These are phyloP conservation scores for Clonostachys sp. DNA, from an alignment of 2,329 filamentous ascomycete species.

Conservation along the genomic window DNA sequence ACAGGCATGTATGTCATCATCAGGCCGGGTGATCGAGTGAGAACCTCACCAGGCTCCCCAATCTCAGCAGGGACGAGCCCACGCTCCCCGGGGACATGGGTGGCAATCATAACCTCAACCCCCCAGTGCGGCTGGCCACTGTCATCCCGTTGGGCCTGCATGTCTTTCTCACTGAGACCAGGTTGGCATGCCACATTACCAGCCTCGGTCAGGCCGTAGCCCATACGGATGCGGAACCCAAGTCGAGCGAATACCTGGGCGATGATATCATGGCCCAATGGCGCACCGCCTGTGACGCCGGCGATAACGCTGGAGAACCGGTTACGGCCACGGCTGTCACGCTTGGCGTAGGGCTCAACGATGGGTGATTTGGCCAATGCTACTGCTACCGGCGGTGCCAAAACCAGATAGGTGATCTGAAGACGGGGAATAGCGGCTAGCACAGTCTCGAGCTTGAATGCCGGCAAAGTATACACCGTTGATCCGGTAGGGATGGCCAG, in stretches of 20 bases:
- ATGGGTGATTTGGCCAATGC: slow-evolving; percentile 65
- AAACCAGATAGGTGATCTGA: slow-evolving; percentile 58
- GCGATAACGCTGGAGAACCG: slow-evolving; percentile 53
- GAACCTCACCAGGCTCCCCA: slow-evolving; percentile 57
- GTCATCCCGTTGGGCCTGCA: slow-evolving; percentile 48
- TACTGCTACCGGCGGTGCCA: slow-evolving; percentile 69
- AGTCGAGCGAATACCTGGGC: slow-evolving; percentile 56
- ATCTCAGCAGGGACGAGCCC: slow-evolving; percentile 26
- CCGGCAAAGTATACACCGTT: slow-evolving; percentile 64
- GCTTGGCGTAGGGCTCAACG: slow-evolving; percentile 54
- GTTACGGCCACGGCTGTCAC: slow-evolving; percentile 32
- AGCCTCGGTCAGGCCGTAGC: slow-evolving; percentile 72
- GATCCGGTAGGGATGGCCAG: slow-evolving; percentile 46
- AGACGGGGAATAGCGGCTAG: slow-evolving; percentile 57
- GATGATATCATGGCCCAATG: slow-evolving; percentile 49
- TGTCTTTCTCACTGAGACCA: slow-evolving; percentile 42
- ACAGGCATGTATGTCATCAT: slow-evolving; percentile 67
- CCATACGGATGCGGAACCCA: slow-evolving; percentile 49
- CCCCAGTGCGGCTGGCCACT: slow-evolving; percentile 62
- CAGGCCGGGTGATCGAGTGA: slow-evolving; percentile 58
- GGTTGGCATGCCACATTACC: slow-evolving; percentile 61
- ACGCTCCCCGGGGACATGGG: slow-evolving; percentile 14
- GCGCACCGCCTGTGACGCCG: slow-evolving; percentile 60
- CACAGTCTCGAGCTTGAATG: slow-evolving; percentile 63
- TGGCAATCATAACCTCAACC: slow-evolving; percentile 61